These are phyloP conservation scores for Coniferiporia sulphurascens DNA, from an alignment of 1,284 basidiomycete species.

Conservation along the genomic window DNA sequence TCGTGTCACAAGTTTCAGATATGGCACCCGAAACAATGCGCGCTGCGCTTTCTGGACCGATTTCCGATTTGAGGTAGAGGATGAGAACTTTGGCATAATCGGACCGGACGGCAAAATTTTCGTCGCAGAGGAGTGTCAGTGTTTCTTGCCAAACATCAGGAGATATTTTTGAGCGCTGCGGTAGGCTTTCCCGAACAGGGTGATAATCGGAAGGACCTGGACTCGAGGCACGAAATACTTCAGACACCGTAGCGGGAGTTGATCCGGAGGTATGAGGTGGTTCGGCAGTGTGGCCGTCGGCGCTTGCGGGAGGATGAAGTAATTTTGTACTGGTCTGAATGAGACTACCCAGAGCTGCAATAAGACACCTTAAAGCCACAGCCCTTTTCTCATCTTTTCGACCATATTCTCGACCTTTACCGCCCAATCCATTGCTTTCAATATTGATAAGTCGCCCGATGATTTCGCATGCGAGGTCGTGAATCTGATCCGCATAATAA, in stretches of 20 bases:
- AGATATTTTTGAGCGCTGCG: slow-evolving; percentile 64
- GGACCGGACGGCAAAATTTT: slow-evolving; percentile 65
- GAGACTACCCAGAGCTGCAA: slow-evolving; percentile 71
- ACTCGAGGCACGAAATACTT: neutral
- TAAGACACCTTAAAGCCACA: slow-evolving; percentile 69
- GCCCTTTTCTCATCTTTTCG: slow-evolving; percentile 45
- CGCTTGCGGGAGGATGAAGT: neutral
- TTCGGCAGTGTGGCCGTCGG: slow-evolving; percentile 1
- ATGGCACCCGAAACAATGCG: neutral
- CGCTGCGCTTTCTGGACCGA: slow-evolving; percentile 37
- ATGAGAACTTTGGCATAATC: slow-evolving; percentile 72
- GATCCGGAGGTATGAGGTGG: neutral
- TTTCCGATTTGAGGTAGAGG: slow-evolving; percentile 71
- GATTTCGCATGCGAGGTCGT: slow-evolving; percentile 86
- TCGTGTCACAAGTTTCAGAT: slow-evolving; percentile 40
- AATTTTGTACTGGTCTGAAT: slow-evolving; percentile 30
- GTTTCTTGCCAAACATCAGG: slow-evolving; percentile 90
- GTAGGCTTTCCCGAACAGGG: slow-evolving; percentile 30
- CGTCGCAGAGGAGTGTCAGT: slow-evolving; percentile 75
- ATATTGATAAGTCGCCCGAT: slow-evolving; percentile 70
- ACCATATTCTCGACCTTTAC: slow-evolving; percentile 37
- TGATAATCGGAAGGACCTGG: slow-evolving; percentile 12
- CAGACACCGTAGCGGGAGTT: neutral
- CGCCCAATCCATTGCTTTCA: slow-evolving; percentile 56
- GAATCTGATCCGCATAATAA: slow-evolving; percentile 96